These are phyloP conservation scores for Vaccinium myrtillus DNA, from an alignment of 148 eudicot species.

Conservation along the genomic window DNA sequence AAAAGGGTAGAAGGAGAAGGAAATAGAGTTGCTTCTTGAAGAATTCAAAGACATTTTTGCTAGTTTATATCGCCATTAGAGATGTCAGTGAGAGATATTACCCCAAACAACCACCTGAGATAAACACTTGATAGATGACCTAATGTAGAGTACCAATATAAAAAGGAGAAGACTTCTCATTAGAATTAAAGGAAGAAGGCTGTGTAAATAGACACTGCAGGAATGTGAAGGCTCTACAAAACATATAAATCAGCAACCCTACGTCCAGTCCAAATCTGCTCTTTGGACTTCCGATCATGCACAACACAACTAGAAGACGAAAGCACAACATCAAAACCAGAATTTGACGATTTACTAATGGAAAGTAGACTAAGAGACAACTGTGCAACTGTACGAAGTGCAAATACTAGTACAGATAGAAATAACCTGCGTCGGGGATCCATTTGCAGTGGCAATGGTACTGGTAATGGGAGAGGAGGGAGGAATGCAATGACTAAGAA, in stretches of 20 bases:
- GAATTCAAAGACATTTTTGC: background rate
- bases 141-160: background rate
- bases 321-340: background rate
- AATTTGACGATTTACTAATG: too few species aligned
- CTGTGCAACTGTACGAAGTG: too few species aligned
- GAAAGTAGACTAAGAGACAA: too few species aligned
- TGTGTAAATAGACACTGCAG: background rate
- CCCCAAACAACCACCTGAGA: background rate
- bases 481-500: too few species aligned
- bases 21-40: background rate
- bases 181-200: background rate
- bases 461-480: too few species aligned
- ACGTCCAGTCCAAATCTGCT: background rate
- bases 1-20: background rate
- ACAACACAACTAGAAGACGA: background rate
- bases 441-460: too few species aligned
- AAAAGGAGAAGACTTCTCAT: background rate
- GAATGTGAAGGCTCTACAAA: background rate
- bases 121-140: background rate
- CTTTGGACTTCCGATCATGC: too few species aligned
- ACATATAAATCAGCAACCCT: background rate
- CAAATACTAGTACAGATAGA: too few species aligned
- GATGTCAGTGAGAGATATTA: background rate
- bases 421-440: too few species aligned
- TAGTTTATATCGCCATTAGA: background rate